Evolutionary conservation across 371 early-diverging fungal species (phyloP).

Genomic region (Basidiobolus meristosporus): DNA sequence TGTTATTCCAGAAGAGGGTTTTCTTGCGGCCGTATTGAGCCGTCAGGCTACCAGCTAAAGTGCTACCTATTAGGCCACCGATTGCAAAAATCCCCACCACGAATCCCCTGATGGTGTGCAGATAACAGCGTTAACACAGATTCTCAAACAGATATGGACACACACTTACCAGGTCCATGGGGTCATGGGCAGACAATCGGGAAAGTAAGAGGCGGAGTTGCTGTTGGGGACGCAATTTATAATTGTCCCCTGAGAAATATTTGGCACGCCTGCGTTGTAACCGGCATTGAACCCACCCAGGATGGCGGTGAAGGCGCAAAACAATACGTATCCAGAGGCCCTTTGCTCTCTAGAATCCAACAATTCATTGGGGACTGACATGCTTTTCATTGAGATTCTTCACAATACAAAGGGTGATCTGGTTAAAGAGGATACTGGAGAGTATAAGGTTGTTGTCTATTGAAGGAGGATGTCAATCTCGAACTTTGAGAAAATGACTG

Average conservation of each 20-base stretch:
- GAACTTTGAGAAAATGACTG: too few relatives aligned
- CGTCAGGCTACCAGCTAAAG: slow-evolving; percentile 28
- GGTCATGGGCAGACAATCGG: background rate
- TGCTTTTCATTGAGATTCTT: too few relatives aligned
- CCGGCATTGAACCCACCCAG: slow-evolving; percentile 2
- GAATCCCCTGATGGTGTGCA: too few relatives aligned
- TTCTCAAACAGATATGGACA: too few relatives aligned
- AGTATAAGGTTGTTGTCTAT: too few relatives aligned
- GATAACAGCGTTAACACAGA: too few relatives aligned
- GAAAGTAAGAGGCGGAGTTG: too few relatives aligned
- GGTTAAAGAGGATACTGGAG: too few relatives aligned
- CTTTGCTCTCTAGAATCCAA: background rate
- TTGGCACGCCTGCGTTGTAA: slow-evolving; percentile 2
- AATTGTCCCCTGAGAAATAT: slow-evolving; percentile 3
- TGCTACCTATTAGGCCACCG: slow-evolving; percentile 56
- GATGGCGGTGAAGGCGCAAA: slow-evolving; percentile 1
- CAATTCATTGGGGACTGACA: too few relatives aligned
- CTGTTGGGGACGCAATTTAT: background rate
- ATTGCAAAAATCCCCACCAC: slow-evolving; percentile 44
- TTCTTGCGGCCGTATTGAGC: slow-evolving; percentile 43
- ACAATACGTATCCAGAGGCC: background rate
- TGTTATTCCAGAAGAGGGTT: slow-evolving; percentile 37
- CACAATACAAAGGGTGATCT: too few relatives aligned
- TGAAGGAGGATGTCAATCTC: too few relatives aligned
- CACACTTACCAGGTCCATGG: background rate